Evolutionary conservation across 352 stramenopile genomes (phyloP), one percentile per base, ranked within the genome.

Genomic region (Pythium folliculosum): DNA sequence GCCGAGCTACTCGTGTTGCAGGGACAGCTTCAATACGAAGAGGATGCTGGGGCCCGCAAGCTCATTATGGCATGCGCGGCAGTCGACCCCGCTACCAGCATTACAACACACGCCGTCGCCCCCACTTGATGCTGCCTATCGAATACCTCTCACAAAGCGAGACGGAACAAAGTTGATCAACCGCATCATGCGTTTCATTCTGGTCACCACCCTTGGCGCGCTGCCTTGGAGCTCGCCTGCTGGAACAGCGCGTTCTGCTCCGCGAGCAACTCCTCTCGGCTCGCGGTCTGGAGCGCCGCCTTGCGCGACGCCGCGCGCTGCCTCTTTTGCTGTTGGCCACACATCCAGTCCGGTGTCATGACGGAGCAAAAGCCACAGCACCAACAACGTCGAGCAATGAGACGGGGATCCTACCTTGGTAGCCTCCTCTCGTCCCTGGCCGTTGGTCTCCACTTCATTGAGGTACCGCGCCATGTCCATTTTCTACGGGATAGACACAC

Each of bases 221-320:
- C 76, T 13, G 84, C 84, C 60, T 88, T 80, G 30, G 73, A 44
- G 12, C 77, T 89, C 23, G 86, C 86, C 70, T 84, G 70, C 59
- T 89, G 73, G 60, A 94, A 92, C n/a, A 94, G 61, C 43, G 78
- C 84, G 51, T 78, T 89, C 72, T 93, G 85, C 56, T 89, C 85
- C 25, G 80, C 85, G 19, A 90, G 58, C 35, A 93, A 67, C 60
- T 93, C 80, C 21, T 89, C 83, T 25, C 70, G 80, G 9, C 73
- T 82, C 2, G 51, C 43, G 12, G 38, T 64, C 47, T 82, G 73
- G 5, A 64, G 56, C 30, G 70, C 62, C 61, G 71, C 64, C 67
- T 82, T 89, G 1, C 73, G 73, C 13, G 71, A 77, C 1, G 73
- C 78, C 43, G 71, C 58, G 25, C 77, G 71, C 61, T 85, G 69